Base-by-base conservation (phyloP, 371 early-diverging fungal species). In the Circinella minor region DNA sequence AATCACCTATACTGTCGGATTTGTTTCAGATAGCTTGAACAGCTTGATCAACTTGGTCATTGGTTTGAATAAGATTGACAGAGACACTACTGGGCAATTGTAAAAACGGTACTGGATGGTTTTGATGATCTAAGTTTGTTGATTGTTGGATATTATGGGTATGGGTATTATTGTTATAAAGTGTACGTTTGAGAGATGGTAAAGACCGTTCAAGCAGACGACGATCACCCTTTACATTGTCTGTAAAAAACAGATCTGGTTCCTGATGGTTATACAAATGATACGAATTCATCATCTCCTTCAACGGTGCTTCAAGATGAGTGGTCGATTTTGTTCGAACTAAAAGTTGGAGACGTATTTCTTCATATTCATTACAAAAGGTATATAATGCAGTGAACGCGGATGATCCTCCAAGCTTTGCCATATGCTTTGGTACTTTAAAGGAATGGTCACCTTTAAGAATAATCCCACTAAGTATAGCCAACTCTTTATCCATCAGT, bases 401-500 rank as follows among this genome's bases (percentile, higher is more conserved):
- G 7, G 57, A 5, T 34, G 57, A 57, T 34, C 57, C 57, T 8
- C 57, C 57, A 34, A 57, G 57, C 5, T 57, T 57, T 7, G 57
- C 57, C 34, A 57, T 57, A n/a, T 57, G 57, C 6, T 57, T 57
- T 11, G 57, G 57, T 10, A 18, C 18, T 6, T 57, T 34, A 14
- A 57, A 57, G 13, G 57, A 57, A 57, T 57, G 57, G 27, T 57
- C 57, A 27, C 57, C 57, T 34, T 57, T 57, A 6, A 55, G 27
- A 7, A 57, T 57, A 14, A 57, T 18, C 27, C 6, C 57, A 10
- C 57, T 34, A 57, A 57, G 2, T 27, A 57, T 34, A 7, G 14
- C 14, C 6, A 57, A n/a, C 27, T 57, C 57, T 34, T 57, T 57
- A 14, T 57, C 57, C 10, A 57, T 67, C 34, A 61, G 10, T 37